Evolutionary conservation across 345 rosid genomes (phyloP), one percentile per base, ranked within the genome.

Genomic region (Sapria himalayana): DNA sequence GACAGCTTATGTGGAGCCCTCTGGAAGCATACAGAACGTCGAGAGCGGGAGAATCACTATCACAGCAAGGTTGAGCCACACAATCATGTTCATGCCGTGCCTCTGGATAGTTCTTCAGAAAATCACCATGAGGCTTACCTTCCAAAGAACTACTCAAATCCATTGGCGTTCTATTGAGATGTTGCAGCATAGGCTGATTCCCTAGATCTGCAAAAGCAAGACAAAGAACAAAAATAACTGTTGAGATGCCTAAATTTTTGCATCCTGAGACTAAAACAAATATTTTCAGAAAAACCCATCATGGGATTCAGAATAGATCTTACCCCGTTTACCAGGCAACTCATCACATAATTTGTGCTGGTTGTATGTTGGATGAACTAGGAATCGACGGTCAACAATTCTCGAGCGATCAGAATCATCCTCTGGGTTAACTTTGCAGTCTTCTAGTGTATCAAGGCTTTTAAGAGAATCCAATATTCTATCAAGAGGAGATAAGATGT

Each of bases 21-120:
- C 63, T 71, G n/a, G 91, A 82, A 45, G 91, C 95, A 24, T 94
- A 71, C 51, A 52, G 74, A 56, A 89, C 61, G 52, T 78, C 93
- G 81, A 69, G 49, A 39, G 86, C 62, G 36, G 68, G 52, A 33
- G 76, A 69, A 37, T 82, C 84, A 54, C 93, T 81, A 63, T 89
- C 95, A 46, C 66, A 65, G 64, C 65, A 68, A n/a, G n/a, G n/a
- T n/a, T n/a, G n/a, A n/a, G n/a, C n/a, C n/a, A n/a, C n/a, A n/a
- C n/a, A n/a, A n/a, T n/a, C n/a, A n/a, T n/a, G n/a, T n/a, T n/a
- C n/a, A n/a, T n/a, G n/a, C n/a, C n/a, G n/a, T n/a, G n/a, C n/a
- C n/a, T n/a, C n/a, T n/a, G n/a, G n/a, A n/a, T n/a, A n/a, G n/a
- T n/a, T n/a, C n/a, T n/a, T n/a, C n/a, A n/a, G n/a, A n/a, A n/a